Percentiles rank a stretch among this genome's conserved stretches.
These are phyloP conservation scores for Solanum infundibuliforme DNA, from an alignment of 257 asterid species.

Conservation along the genomic window DNA sequence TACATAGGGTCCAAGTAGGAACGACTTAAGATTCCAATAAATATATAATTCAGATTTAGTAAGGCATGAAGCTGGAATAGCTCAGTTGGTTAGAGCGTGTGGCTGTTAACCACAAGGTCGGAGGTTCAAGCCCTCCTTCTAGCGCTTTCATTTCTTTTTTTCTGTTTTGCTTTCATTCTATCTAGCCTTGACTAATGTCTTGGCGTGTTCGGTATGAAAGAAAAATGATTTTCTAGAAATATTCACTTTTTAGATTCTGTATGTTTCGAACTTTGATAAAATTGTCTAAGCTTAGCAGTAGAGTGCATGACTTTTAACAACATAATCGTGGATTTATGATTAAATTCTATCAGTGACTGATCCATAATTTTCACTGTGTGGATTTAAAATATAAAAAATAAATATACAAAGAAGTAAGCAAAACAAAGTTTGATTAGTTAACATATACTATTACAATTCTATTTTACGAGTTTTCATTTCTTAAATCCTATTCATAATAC, in stretches of 20 bases:
- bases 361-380: not conserved
- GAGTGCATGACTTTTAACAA: not conserved
- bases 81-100: conserved; percentile 99
- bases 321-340: not conserved
- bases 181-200: not conserved
- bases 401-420: not conserved
- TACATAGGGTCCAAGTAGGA: not conserved
- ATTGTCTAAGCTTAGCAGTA: not conserved
- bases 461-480: no score
- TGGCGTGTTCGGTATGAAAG: not conserved
- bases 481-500: no score
- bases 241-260: not conserved
- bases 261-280: not conserved
- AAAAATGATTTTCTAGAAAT: not conserved
- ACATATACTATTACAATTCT: no score
- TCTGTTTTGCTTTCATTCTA: not conserved
- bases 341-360: not conserved
- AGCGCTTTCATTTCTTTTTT: conserved; percentile 5
- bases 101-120: conserved; percentile 99
- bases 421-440: not conserved
- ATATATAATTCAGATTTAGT: fast-evolving
- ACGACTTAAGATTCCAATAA: no score
- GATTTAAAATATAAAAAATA: no score
- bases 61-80: conserved; percentile 67
- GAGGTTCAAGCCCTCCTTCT: conserved; percentile 80